Base-by-base conservation (phyloP, 2,329 filamentous ascomycete genomes). In the Fusarium gaditjirri region DNA sequence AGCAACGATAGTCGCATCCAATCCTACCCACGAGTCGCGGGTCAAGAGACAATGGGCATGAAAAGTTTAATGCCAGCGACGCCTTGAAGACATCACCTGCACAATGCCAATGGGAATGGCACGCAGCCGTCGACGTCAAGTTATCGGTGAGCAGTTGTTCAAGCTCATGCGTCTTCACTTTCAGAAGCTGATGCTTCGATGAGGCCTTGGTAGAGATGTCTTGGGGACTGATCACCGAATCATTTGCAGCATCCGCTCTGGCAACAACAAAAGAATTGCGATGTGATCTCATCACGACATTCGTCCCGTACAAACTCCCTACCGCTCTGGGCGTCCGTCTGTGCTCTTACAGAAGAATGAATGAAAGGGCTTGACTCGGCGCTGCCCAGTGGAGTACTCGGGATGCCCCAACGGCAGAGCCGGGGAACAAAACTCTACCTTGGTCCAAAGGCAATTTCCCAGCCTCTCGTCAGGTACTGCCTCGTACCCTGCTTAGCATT, bases 371-470 rank as follows among this genome's bases (percentile, higher is more conserved):
- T 75, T 73, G 75, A 77, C 75, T 77, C 74, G 70, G 63, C 59
- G 61, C 61, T 73, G 73, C 54, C 63, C 75, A 47, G 74, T 76
- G 75, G 75, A 70, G 72, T 65, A 29, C 39, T 36, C 16, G 49
- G 49, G 42, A 49, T 65, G 55, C 59, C 62, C 50, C 72, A 73
- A 64, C 61, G 63, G 65, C 69, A 60, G 67, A 56, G 63, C 74
- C 63, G 65, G 68, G 68, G 59, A 70, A 72, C 65, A 73, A 69
- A 69, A 58, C 52, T 59, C 47, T 77, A 77, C 75, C 62, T 74
- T 49, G 59, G 42, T 46, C 57, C 56, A 41, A 17, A 53, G 35
- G 67, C 74, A 76, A 77, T 77, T 61, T 76, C 75, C 67, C 71
- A 74, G 74, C 68, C 64, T 76, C 69, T 61, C 19, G 9, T n/a